Conservation (phyloP, 2,329 filamentous ascomycete species). For the Fonsecaea nubica region DNA sequence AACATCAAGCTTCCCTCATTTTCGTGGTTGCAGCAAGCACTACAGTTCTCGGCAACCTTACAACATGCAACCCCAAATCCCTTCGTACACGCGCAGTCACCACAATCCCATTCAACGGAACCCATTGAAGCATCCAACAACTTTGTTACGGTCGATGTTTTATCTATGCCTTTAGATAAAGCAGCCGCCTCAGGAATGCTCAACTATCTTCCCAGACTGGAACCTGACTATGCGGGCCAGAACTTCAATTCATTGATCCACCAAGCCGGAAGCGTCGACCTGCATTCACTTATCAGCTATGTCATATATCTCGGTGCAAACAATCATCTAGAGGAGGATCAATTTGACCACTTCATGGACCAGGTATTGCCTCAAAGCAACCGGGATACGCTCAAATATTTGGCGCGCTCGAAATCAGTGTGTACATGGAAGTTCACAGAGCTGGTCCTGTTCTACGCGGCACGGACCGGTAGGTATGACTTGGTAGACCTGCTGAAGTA, state of each 20-base stretch:
- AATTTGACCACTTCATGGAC: neutral
- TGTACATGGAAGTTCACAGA: neutral
- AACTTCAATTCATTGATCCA: neutral
- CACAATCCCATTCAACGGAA: no score
- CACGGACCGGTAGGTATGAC: neutral
- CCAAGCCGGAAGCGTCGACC: neutral
- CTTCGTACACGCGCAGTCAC: no score
- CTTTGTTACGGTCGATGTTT: no score
- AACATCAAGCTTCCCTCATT: neutral
- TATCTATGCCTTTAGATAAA: neutral
- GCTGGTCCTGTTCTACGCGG: conserved; percentile 1
- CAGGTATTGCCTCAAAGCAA: neutral
- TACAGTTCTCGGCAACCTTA: no score
- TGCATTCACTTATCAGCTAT: neutral
- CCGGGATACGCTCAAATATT: neutral
- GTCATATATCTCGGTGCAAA: conserved; percentile 11
- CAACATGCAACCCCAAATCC: no score
- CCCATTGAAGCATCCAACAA: no score
- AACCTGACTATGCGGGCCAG: neutral
- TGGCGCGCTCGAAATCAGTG: neutral
- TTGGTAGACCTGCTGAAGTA: neutral
- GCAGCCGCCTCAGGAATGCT: neutral
- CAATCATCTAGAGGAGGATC: neutral
- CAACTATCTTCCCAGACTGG: neutral
- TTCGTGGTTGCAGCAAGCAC: neutral